These are phyloP conservation scores for Moesziomyces parantarcticus DNA, from an alignment of 1,284 basidiomycete genomes.

Conservation along the genomic window DNA sequence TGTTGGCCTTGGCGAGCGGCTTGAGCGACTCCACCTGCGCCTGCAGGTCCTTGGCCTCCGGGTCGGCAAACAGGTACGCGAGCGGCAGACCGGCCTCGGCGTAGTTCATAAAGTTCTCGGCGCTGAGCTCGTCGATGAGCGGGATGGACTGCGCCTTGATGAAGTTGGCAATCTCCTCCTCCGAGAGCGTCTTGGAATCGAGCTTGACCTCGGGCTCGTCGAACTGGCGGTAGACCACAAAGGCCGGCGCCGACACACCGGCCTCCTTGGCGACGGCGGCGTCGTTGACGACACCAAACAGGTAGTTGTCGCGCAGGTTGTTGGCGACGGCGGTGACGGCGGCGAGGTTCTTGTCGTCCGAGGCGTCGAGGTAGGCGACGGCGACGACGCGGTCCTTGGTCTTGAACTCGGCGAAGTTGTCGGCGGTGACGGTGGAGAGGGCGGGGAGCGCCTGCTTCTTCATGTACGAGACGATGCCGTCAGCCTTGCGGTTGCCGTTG, in stretches of 20 bases:
- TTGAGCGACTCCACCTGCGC: constrained; percentile 77
- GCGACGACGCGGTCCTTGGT: constrained; percentile 89
- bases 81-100: constrained; percentile 85
- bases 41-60: constrained; percentile 77
- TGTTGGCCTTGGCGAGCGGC: constrained; percentile 82
- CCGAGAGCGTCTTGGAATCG: constrained; percentile 71
- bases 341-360: constrained; percentile 72
- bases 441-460: constrained; percentile 98
- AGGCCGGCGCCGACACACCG: constrained; percentile 81
- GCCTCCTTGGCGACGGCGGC: constrained; percentile 77
- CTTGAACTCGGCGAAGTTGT: constrained; percentile 86
- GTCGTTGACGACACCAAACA: constrained; percentile 79
- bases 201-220: constrained; percentile 80
- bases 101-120: constrained; percentile 92
- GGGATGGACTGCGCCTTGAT: constrained; percentile 86
- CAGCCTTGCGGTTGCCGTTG: constrained; percentile 88
- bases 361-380: constrained; percentile 82
- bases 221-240: constrained; percentile 92
- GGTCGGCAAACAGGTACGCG: constrained; percentile 94
- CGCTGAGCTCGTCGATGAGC: constrained; percentile 89
- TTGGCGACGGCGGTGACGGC: constrained; percentile 85
- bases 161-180: constrained; percentile 73
- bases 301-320: constrained; percentile 87
- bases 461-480: constrained; percentile 98
- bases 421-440: constrained; percentile 80